phyloP scores from a whole-genome alignment of 2,329 filamentous ascomycete species.

The Penicillium brevicompactum region DNA sequence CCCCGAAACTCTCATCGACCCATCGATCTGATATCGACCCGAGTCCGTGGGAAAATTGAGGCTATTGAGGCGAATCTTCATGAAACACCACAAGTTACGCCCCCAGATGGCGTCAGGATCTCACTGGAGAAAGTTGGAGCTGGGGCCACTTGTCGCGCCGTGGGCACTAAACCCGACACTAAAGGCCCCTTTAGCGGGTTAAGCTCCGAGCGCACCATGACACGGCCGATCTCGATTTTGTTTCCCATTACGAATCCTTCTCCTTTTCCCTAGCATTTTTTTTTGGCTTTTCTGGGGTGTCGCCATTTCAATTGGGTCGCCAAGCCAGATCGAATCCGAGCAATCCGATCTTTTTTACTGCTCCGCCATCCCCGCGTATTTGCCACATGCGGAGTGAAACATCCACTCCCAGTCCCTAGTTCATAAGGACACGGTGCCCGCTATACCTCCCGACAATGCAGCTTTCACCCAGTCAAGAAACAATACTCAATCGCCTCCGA shows the following conservation, averaged over 20 bases:
- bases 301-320: background rate
- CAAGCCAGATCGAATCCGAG: background rate
- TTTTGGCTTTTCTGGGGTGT: background rate
- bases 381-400: constrained; percentile 3
- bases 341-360: background rate
- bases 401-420: background rate
- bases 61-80: no score
- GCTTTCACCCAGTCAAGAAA: background rate
- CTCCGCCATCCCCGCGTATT: constrained; percentile 4
- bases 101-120: constrained; percentile 13
- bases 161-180: constrained; percentile 5
- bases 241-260: background rate
- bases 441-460: background rate
- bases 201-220: constrained; percentile 17
- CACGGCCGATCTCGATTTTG: constrained; percentile 13
- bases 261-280: constrained; percentile 14
- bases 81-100: no score
- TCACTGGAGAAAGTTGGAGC: constrained; percentile 11
- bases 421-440: background rate
- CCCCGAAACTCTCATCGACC: constrained; percentile 2
- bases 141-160: constrained; percentile 20
- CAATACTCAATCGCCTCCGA: background rate
- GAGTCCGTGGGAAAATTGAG: no score
- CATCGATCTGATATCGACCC: background rate
- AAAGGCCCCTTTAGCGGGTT: constrained; percentile 12